These are phyloP conservation scores for Diospyros lotus DNA, from an alignment of 148 eudicot genomes.

Conservation along the genomic window DNA sequence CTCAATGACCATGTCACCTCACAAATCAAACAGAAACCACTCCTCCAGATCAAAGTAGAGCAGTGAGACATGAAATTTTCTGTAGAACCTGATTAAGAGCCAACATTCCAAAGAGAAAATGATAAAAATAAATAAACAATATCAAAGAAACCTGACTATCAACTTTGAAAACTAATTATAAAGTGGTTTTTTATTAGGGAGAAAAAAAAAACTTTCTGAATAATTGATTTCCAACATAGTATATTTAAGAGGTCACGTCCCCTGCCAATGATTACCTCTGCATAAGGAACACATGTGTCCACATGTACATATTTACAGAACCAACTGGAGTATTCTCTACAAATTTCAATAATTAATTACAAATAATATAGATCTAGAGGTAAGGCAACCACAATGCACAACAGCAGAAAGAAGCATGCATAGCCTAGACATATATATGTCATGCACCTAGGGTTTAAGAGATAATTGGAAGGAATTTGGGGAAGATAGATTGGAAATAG, in stretches of 20 bases:
- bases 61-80: neutral
- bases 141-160: neutral
- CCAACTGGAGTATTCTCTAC: neutral
- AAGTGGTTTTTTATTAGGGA: neutral
- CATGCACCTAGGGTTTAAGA: no score
- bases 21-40: neutral
- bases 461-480: no score
- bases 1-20: neutral
- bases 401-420: neutral
- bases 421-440: neutral
- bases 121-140: neutral
- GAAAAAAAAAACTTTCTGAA: neutral
- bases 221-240: neutral
- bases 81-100: neutral
- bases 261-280: neutral
- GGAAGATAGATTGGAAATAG: no score
- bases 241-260: neutral
- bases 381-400: slow-evolving; percentile 5
- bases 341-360: neutral
- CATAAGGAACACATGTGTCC: neutral
- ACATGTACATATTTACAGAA: neutral
- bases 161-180: neutral
- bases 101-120: neutral
- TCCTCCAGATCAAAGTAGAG: neutral
- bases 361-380: neutral